A percentile compares a stretch with the other conserved stretches of the same genome.
phyloP scores from a whole-genome alignment of 2,329 filamentous ascomycete genomes.

The Blastomyces parvus region DNA sequence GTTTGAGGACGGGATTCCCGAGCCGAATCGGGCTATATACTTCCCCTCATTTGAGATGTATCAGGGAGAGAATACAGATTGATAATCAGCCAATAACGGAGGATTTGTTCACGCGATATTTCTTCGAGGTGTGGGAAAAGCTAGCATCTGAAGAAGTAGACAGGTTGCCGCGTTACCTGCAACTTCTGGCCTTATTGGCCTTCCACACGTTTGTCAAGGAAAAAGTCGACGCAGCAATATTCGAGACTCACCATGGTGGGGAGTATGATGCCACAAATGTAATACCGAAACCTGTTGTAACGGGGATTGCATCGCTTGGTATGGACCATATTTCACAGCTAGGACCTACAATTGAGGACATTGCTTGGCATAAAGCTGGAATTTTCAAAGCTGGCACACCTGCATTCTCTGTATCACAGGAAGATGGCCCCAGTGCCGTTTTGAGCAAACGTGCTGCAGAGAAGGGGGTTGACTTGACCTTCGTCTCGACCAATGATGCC shows the following conservation, averaged over 20 bases:
- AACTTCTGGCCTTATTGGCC: constrained; percentile 53
- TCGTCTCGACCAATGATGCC: constrained; percentile 27
- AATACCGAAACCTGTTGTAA: constrained; percentile 48
- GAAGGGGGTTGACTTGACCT: constrained; percentile 40
- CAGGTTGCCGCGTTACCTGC: constrained; percentile 37
- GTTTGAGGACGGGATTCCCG: constrained; percentile 22
- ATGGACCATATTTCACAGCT: constrained; percentile 59
- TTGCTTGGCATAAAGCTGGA: constrained; percentile 66
- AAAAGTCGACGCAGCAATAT: constrained; percentile 52
- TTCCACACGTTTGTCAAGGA: constrained; percentile 58
- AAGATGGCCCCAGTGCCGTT: constrained; percentile 38
- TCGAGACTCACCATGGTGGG: constrained; percentile 59
- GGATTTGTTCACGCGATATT: constrained; percentile 19
- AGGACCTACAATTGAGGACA: constrained; percentile 53
- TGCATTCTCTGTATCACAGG: constrained; percentile 51
- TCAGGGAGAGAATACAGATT: constrained; percentile 33
- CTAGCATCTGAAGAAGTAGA: constrained; percentile 24
- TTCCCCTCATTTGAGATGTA: constrained; percentile 23
- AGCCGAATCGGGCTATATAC: constrained; percentile 21
- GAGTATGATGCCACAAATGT: constrained; percentile 62
- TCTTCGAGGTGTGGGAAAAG: constrained; percentile 28
- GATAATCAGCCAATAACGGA: constrained; percentile 23
- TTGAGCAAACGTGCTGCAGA: constrained; percentile 45
- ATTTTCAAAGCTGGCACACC: constrained; percentile 54
- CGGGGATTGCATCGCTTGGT: constrained; percentile 56